Base-by-base conservation (phyloP, 305 asterid genomes). In the Fraxinus platypoda region DNA sequence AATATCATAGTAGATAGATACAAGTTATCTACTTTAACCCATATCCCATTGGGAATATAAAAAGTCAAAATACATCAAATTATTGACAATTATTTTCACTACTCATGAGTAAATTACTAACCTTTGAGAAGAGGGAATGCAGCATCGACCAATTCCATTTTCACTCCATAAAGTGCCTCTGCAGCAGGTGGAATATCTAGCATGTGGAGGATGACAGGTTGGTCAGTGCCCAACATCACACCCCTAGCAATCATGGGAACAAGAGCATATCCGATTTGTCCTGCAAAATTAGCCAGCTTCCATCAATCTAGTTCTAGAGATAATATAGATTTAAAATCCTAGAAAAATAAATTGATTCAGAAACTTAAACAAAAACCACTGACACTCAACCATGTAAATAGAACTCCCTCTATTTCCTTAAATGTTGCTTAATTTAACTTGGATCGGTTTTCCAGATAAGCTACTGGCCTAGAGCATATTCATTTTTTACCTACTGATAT, bases 231-330 rank as follows among this genome's bases (percentile, higher is more conserved):
- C 93, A 94, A 87, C 98, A 95, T 94, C 70, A 91, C 87, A 76
- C 99, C 98, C 87, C 97, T 91, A 46, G 97, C 99, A 89, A 95
- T 87, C 99, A 95, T 95, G 0, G 95, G 97, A 77, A 93, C 95
- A 71, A 93, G 90, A 71, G 97, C 97, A 87, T 93, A 93, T 76
- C 97, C 97, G 35, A 91, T 93, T 92, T 93, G 96, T 33, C 96
- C 96, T 93, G 88, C 34, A 75, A 86, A 84, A 59, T 30, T 72
- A 80, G 76, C 81, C 78, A 54, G n/a, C 25, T 1, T 17, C 25
- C 19, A 30, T 23, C 38, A 59, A 33, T 8, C 70, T 68, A 23
- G 19, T 19, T 17, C 31, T 43, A 4, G 19, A 75, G 59, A 54
- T 25, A 70, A 31, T 9, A 34, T 49, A 78, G 23, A 74, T 74